Base-by-base conservation (phyloP, 768 basidiomycete genomes). In the Mycena galopus region DNA sequence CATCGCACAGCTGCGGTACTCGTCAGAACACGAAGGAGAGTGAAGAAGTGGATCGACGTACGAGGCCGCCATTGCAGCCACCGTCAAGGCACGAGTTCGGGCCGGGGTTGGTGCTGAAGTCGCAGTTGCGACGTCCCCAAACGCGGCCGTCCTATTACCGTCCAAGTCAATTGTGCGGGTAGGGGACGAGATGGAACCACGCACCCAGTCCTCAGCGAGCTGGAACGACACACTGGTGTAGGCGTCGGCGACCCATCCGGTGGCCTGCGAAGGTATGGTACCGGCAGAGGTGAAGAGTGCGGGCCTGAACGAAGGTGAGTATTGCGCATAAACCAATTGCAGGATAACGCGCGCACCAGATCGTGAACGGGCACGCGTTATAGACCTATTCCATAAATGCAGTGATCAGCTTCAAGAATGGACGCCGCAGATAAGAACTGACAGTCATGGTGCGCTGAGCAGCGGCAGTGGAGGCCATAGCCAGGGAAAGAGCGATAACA, bases 11-110 rank as follows among this genome's bases (percentile, higher is more conserved):
- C 59, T 68, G 9, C 27, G 30, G 16, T n/a, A 19, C 9, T 11
- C n/a, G 16, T 59, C 23, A 23, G 27, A 7, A 10, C 11, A 33
- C 11, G 2, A 67, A 35, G 11, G 27, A 27, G 51, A 29, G 16
- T 17, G 23, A 11, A 19, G 3, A 21, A n/a, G 32, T 79, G 16
- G 17, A 67, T n/a, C n/a, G n/a, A n/a, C 87, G 87, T 23, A 79
- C 65, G 12, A 88, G 75, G 30, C 87, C 87, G n/a, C 87, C 87
- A 67, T 84, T 85, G 74, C 86, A 87, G 39, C 85, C 86, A 12
- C 87, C 87, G 51, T 82, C 82, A 10, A 84, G 47, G 61, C 87
- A 88, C 8, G 85, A 81, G 70, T 81, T 84, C 17, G 79, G 82
- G 5, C 71, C 71, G 12, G 60, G 27, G 47, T 63, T 64, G 35